Evolutionary conservation across 495 filamentous ascomycete species (phyloP).

Genomic region (Aspergillus avenaceus): DNA sequence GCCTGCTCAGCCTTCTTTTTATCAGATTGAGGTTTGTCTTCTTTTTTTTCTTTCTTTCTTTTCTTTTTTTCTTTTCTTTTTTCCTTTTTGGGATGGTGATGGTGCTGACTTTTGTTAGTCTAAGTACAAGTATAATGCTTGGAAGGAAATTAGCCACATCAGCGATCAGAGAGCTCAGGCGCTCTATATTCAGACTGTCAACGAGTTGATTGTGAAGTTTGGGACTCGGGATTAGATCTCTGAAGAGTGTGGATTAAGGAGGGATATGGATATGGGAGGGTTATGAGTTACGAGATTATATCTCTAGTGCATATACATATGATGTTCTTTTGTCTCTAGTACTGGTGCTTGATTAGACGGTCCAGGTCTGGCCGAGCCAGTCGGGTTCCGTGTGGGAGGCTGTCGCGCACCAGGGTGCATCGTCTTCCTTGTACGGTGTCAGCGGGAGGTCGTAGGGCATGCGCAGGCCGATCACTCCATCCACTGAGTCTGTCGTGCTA

Average conservation of each 20-base stretch:
- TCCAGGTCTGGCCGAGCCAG: conserved; percentile 61
- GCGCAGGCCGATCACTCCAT: conserved; percentile 55
- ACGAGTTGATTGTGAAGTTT: conserved; percentile 63
- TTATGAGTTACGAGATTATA: conserved; percentile 5
- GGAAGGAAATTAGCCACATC: conserved; percentile 60
- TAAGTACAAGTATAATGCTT: conserved; percentile 75
- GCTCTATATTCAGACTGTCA: conserved; percentile 69
- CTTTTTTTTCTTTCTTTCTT: background rate
- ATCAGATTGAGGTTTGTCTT: conserved; percentile 48
- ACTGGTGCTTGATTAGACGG: too few relatives aligned
- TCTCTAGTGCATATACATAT: background rate
- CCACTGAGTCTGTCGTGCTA: background rate
- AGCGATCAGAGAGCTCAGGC: conserved; percentile 62
- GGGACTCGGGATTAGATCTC: conserved; percentile 31
- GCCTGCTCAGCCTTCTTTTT: conserved; percentile 42
- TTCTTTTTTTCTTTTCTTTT: background rate
- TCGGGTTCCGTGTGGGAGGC: conserved; percentile 58
- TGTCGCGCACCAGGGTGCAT: conserved; percentile 80
- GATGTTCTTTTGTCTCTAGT: too few relatives aligned
- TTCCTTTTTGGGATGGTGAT: conserved; percentile 1
- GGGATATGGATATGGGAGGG: conserved; percentile 3
- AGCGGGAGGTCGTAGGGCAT: conserved; percentile 85
- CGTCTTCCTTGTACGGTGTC: conserved; percentile 53
- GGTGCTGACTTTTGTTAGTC: conserved; percentile 40
- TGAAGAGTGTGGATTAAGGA: background rate